A percentile compares a stretch with the other conserved stretches of the same genome.
Evolutionary conservation across 176 grass and related monocot genomes (phyloP).

Genomic region (Tillandsia fasciculata): DNA sequence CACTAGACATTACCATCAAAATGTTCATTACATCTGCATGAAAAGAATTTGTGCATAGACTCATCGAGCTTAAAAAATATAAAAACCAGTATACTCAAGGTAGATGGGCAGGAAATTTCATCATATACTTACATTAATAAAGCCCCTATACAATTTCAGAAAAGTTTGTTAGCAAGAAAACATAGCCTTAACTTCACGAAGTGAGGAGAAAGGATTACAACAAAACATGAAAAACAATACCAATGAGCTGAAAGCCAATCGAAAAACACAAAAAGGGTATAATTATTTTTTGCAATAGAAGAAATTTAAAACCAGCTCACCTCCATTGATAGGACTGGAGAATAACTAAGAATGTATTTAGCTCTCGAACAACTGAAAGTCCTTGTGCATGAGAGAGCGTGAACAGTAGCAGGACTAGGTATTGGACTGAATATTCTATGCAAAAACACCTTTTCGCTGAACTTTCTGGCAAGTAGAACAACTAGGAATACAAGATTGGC

Average conservation of each 20-base stretch:
- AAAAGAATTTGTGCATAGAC: background rate
- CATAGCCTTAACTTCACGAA: background rate
- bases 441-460: slow-evolving; percentile 38
- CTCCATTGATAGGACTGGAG: slow-evolving; percentile 64
- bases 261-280: slow-evolving; percentile 12
- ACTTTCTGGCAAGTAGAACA: slow-evolving; percentile 30
- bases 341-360: slow-evolving; percentile 58
- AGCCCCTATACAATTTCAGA: background rate
- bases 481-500: slow-evolving; percentile 34
- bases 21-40: background rate
- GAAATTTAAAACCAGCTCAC: slow-evolving; percentile 31
- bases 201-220: slow-evolving; percentile 3
- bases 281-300: slow-evolving; percentile 5
- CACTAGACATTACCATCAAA: background rate
- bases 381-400: slow-evolving; percentile 56
- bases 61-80: background rate
- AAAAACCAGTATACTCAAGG: background rate
- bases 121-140: background rate
- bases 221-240: slow-evolving; percentile 9
- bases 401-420: slow-evolving; percentile 37
- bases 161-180: background rate
- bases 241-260: slow-evolving; percentile 10
- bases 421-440: slow-evolving; percentile 28
- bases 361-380: slow-evolving; percentile 79
- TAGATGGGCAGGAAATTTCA: background rate